Percentiles rank a stretch among this genome's conserved stretches.
phyloP scores from a whole-genome alignment of 441 rosid species.

The Raphanus hybrid region DNA sequence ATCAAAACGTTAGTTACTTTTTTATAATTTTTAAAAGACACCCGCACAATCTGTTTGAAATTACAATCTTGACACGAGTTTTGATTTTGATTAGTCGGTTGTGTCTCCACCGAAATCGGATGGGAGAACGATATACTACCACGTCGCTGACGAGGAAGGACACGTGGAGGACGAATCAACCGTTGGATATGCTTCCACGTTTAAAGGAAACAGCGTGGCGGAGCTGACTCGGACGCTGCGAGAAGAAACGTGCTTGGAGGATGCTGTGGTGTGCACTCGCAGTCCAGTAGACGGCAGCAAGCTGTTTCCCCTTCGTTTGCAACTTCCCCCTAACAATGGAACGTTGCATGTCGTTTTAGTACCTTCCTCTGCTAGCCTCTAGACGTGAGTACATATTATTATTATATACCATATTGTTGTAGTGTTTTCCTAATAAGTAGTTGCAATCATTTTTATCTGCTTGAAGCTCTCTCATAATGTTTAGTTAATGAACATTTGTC shows the following conservation, averaged over 20 bases:
- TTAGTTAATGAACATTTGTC: neutral
- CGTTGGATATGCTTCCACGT: conserved; percentile 59
- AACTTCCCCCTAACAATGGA: conserved; percentile 89
- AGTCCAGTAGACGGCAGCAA: conserved; percentile 75
- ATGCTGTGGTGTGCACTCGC: conserved; percentile 75
- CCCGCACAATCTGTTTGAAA: neutral
- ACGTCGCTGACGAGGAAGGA: conserved; percentile 73
- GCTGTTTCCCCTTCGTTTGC: conserved; percentile 82
- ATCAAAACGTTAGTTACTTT: conserved; percentile 58
- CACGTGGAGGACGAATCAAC: conserved; percentile 63
- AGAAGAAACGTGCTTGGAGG: conserved; percentile 74
- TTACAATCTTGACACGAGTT: neutral
- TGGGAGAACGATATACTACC: conserved; percentile 80
- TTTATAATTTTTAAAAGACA: neutral
- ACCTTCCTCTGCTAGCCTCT: conserved; percentile 45
- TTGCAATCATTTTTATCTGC: neutral
- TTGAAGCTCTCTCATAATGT: neutral
- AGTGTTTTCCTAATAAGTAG: neutral
- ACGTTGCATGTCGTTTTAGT: conserved; percentile 74
- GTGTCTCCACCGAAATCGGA: conserved; percentile 74
- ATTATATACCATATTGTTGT: no score
- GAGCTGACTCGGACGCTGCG: conserved; percentile 65
- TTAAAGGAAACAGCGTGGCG: conserved; percentile 75
- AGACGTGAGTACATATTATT: conserved; percentile 43
- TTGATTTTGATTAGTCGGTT: conserved; percentile 48